Evolutionary conservation across 163 green algal genomes (phyloP).

Genomic region (Scenedesmus sp.): DNA sequence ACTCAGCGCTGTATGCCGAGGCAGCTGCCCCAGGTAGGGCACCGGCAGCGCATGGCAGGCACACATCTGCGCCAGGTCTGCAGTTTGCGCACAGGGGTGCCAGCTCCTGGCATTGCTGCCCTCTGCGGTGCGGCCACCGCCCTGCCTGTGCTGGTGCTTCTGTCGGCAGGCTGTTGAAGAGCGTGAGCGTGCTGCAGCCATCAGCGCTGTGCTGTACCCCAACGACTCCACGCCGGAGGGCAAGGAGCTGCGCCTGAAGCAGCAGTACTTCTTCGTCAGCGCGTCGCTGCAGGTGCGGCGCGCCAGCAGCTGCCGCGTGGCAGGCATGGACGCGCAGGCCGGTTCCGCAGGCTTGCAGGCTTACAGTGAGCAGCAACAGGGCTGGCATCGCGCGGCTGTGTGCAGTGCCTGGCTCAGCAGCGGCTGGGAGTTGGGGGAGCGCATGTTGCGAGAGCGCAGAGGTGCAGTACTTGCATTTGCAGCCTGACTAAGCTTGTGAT

Average conservation of each 20-base stretch:
- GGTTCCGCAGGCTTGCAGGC: background rate
- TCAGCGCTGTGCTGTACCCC: constrained; percentile 95
- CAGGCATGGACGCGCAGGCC: background rate
- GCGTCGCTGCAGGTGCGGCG: constrained; percentile 91
- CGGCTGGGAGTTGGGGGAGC: no score
- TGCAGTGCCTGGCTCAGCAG: background rate
- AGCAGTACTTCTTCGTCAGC: constrained; percentile 98
- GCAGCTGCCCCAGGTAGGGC: no score
- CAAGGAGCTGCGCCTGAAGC: constrained; percentile 96
- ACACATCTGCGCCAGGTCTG: background rate
- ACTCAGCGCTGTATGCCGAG: no score
- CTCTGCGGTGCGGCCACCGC: no score
- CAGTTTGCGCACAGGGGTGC: background rate
- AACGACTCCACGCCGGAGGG: constrained; percentile 94
- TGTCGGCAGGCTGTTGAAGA: constrained; percentile 71
- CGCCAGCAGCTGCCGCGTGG: background rate
- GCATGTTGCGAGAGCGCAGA: no score
- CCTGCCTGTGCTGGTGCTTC: background rate
- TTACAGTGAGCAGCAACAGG: background rate
- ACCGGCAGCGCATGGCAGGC: no score
- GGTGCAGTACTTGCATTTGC: no score
- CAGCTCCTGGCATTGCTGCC: no score
- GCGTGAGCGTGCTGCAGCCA: constrained; percentile 85
- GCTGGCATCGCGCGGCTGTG: background rate
- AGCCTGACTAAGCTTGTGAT: no score